A percentile compares a stretch with the other conserved stretches of the same genome.
Evolutionary conservation across 176 grass and related monocot genomes (phyloP).

Genomic region (Musa acuminata): DNA sequence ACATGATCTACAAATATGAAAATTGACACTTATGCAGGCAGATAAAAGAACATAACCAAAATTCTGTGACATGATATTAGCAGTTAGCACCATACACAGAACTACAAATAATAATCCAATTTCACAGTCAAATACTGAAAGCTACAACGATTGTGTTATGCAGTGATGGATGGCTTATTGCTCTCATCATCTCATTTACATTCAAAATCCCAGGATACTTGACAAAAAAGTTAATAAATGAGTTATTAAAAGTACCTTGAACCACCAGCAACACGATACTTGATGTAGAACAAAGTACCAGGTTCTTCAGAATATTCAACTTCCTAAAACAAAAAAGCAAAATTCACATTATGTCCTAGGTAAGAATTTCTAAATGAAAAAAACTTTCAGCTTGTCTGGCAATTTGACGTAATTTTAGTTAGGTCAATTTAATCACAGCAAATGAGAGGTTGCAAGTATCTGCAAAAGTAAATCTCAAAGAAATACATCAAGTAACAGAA

Average conservation of each 20-base stretch:
- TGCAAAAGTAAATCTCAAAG: too few relatives aligned
- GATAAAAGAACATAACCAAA: too few relatives aligned
- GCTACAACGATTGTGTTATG: not conserved
- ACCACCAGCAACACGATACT: slow-evolving; percentile 87
- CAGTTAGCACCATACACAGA: not conserved
- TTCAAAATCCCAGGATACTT: too few relatives aligned
- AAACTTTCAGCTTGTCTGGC: not conserved
- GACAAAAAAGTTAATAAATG: not conserved
- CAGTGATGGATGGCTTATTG: too few relatives aligned
- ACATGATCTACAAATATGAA: not conserved
- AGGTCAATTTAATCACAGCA: too few relatives aligned
- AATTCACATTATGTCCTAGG: not conserved
- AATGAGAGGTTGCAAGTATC: too few relatives aligned
- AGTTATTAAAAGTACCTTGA: slow-evolving; percentile 40
- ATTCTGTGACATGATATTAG: too few relatives aligned
- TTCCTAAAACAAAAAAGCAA: slow-evolving; percentile 44
- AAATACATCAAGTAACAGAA: not conserved
- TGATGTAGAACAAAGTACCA: slow-evolving; percentile 81
- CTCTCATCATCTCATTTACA: too few relatives aligned
- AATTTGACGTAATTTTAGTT: too few relatives aligned
- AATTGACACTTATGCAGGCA: too few relatives aligned
- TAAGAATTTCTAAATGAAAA: not conserved
- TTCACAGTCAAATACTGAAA: not conserved
- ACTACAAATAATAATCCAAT: not conserved
- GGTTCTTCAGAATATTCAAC: slow-evolving; percentile 98